phyloP scores from a whole-genome alignment of 768 basidiomycete genomes.

The Termitomyces bulborhizus region DNA sequence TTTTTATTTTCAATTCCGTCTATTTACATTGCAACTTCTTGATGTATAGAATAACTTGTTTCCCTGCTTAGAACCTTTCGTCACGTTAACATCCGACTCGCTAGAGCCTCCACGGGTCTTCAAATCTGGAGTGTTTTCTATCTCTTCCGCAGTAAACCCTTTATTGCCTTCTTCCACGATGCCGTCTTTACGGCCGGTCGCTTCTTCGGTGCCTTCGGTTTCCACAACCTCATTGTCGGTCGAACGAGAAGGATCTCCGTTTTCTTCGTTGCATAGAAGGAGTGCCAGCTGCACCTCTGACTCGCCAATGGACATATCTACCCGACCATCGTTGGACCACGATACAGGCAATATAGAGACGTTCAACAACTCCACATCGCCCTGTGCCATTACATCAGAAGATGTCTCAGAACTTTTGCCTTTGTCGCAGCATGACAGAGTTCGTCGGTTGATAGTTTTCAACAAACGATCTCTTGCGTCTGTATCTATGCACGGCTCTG shows the following conservation, averaged over 20 bases:
- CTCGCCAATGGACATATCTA: not conserved
- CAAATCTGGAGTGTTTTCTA: conserved; percentile 7
- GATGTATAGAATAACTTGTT: not conserved
- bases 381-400: conserved; percentile 4
- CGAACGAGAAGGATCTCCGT: not conserved
- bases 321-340: not conserved
- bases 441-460: conserved; percentile 29
- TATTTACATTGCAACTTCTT: not conserved
- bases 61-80: not conserved
- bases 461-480: conserved; percentile 14
- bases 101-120: conserved; percentile 2
- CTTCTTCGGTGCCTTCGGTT: not conserved
- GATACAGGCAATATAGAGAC: not conserved
- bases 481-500: conserved; percentile 33
- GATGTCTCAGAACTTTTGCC: conserved; percentile 14
- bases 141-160: not conserved
- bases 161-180: not conserved
- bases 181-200: not conserved
- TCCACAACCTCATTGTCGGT: not conserved
- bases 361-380: not conserved
- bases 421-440: conserved; percentile 25
- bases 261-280: not conserved
- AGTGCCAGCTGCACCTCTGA: not conserved
- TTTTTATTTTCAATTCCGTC: not conserved
- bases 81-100: not conserved